Conservation (phyloP, 306 rosid species). For the Lithocarpus polystachyus region DNA sequence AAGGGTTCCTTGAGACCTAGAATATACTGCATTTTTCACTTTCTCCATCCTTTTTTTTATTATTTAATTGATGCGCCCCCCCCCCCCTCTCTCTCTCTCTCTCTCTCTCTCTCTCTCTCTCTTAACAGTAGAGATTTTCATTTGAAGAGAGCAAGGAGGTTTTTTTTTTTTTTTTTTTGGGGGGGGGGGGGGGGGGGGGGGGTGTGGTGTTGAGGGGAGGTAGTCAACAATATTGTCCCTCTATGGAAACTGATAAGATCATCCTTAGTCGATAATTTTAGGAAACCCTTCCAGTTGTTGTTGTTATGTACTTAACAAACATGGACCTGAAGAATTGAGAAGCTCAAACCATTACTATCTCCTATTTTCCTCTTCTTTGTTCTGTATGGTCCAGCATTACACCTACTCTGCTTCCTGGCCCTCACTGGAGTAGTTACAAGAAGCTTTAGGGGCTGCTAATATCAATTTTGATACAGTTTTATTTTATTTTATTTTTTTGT, state of each 20-base stretch:
- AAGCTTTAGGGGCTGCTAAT: not conserved
- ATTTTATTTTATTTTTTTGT: not conserved
- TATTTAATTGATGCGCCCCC: not conserved
- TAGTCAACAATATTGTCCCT: not conserved
- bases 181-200: too few relatives aligned
- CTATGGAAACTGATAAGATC: not conserved
- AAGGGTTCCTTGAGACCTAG: not conserved
- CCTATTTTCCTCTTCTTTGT: not conserved
- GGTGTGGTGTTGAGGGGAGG: too few relatives aligned
- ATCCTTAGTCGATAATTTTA: not conserved
- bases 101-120: too few relatives aligned
- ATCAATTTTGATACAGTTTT: not conserved
- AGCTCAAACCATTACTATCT: not conserved
- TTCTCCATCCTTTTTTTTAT: not conserved
- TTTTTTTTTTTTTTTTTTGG: too few relatives aligned
- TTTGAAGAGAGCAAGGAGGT: not conserved
- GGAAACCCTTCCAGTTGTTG: not conserved
- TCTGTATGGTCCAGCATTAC: not conserved
- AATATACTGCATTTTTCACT: not conserved
- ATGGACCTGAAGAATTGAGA: not conserved
- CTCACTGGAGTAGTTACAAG: not conserved
- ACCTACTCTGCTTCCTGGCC: not conserved
- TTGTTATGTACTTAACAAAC: not conserved
- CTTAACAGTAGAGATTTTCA: not conserved
- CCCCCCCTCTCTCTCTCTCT: fast-evolving